phyloP scores from a whole-genome alignment of 768 basidiomycete species.

The Phlebiopsis flavidoalba region DNA sequence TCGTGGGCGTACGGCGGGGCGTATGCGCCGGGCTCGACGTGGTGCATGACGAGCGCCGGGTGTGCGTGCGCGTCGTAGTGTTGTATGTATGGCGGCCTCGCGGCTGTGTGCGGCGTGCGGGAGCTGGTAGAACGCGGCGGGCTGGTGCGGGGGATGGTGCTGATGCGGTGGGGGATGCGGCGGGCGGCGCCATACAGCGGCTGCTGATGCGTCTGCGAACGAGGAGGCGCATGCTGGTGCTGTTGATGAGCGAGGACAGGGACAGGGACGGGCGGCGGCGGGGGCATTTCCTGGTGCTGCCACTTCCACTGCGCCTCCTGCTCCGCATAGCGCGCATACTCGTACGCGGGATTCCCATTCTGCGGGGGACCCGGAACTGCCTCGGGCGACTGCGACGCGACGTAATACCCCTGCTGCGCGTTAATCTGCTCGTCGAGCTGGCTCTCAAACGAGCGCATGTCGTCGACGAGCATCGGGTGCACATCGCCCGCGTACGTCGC shows the following conservation, averaged over 20 bases:
- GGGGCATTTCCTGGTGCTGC: not conserved
- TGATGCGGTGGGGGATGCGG: not conserved
- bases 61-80: slow-evolving; percentile 3
- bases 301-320: slow-evolving; percentile 2
- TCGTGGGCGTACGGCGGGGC: not conserved
- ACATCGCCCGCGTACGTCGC: slow-evolving; percentile 19
- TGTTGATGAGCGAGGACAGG: not conserved
- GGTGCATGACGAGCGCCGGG: not conserved
- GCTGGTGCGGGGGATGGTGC: not conserved
- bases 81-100: not conserved
- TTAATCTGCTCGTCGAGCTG: slow-evolving; percentile 25
- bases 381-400: not conserved
- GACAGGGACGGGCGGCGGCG: not conserved
- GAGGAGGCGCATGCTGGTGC: slow-evolving; percentile 1
- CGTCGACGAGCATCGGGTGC: slow-evolving; percentile 28
- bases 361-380: no score
- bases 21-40: not conserved
- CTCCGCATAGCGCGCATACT: slow-evolving; percentile 4
- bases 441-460: slow-evolving; percentile 25
- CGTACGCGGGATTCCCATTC: not conserved
- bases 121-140: not conserved
- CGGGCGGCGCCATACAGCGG: slow-evolving; percentile 11
- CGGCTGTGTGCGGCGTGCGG: not conserved
- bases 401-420: slow-evolving; percentile 13
- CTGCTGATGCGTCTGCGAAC: slow-evolving; percentile 6